A percentile compares a stretch with the other conserved stretches of the same genome.
phyloP scores from a whole-genome alignment of 345 rosid genomes.

The Populus deltoides region DNA sequence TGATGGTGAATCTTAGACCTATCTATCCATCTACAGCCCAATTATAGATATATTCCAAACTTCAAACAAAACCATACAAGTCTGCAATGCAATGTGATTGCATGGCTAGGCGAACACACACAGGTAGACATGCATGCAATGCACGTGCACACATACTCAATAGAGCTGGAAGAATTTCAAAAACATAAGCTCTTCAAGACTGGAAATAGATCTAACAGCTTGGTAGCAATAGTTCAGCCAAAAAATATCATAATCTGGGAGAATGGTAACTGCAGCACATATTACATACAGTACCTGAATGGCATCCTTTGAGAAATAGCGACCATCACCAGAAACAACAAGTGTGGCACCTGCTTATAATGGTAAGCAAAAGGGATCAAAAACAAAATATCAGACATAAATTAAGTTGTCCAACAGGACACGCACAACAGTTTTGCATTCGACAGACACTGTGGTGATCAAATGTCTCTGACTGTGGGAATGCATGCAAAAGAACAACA shows the following conservation, averaged over 20 bases:
- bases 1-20: not conserved
- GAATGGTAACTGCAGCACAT: not conserved
- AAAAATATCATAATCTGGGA: not conserved
- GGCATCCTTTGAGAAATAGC: conserved; percentile 90
- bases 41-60: not conserved
- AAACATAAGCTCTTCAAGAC: not conserved
- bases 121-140: not conserved
- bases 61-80: not conserved
- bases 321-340: conserved; percentile 99
- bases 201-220: not conserved
- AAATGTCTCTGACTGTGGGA: not conserved
- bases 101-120: not conserved
- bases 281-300: conserved; percentile 61
- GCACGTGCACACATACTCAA: not conserved
- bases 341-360: conserved; percentile 77
- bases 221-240: not conserved
- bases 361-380: not conserved
- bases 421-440: not conserved
- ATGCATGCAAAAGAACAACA: not conserved
- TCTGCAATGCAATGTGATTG: not conserved
- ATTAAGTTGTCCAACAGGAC: not conserved
- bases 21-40: not conserved
- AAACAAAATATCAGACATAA: not conserved
- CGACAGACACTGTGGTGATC: not conserved
- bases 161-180: not conserved